Base-by-base conservation (phyloP, 140 eudicot genomes). In the Bidens hawaiensis region DNA sequence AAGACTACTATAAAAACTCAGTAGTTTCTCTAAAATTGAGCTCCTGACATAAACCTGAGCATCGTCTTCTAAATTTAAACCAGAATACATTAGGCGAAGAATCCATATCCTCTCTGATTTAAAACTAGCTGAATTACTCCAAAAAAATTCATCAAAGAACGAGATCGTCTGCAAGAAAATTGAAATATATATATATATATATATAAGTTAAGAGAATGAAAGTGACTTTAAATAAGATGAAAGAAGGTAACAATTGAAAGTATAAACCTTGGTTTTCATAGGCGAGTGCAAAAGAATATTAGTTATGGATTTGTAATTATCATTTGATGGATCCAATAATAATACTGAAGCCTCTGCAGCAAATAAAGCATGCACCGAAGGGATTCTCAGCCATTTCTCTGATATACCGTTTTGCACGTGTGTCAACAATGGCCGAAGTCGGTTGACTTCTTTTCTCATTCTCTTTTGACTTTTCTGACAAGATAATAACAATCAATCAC, bases 71-170 rank as follows among this genome's bases (percentile, higher is more conserved):
- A 69, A 31, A 73, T 82, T 85, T 13, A 85, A 71, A 41, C 96
- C 99, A 48, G 79, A 71, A 75, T 65, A 78, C 6, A 93, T 57
- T 41, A 93, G 66, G 14, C 89, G 89, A 75, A 93, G 94, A 28
- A 93, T 85, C 99, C 99, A 93, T 31, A 82, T 62, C 79, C 99
- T 93, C 6, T 88, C 96, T 61, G 87, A 60, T 68, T 65, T 88
- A 70, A 65, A 88, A 77, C 60, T 78, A 40, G 27, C 75, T 21
- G 99, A 93, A 71, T 54, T 76, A 69, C 93, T 88, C 86, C 86
- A 83, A 59, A 91, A 80, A 51, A 74, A 70, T 38, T 70, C 75
- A 58, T 82, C 79, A 75, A 93, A 88, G 69, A 93, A 69, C 26
- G 99, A 87, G 66, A 93, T 63, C 38, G 43, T 61, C 99, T 93